These are phyloP conservation scores for Metschnikowia hibisci DNA, from an alignment of 805 yeast genomes.

Conservation along the genomic window DNA sequence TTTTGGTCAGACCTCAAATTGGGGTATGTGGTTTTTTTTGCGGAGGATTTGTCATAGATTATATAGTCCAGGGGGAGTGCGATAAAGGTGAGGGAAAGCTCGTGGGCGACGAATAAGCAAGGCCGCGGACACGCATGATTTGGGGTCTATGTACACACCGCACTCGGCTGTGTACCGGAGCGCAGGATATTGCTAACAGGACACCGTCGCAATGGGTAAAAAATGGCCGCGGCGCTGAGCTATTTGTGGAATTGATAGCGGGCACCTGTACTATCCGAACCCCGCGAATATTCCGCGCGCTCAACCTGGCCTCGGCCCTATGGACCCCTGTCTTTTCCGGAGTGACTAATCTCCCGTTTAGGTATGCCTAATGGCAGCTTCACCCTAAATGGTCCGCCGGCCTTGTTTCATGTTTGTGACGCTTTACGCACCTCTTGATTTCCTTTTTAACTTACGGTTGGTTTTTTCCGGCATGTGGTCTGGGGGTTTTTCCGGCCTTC, in stretches of 20 bases:
- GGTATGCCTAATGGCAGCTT: too few species aligned
- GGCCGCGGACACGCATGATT: constrained; percentile 9
- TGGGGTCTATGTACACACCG: constrained; percentile 1
- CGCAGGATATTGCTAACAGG: not conserved
- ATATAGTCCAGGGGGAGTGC: constrained; percentile 4
- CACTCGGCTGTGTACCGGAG: not conserved
- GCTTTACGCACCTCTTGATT: too few species aligned
- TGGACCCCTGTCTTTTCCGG: constrained; percentile 2
- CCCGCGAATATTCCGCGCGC: constrained; percentile 4
- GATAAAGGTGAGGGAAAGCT: constrained; percentile 3
- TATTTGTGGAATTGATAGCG: constrained; percentile 9
- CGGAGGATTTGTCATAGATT: not conserved
- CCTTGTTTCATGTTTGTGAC: too few species aligned
- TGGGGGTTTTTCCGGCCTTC: too few species aligned
- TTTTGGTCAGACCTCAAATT: constrained; percentile 2
- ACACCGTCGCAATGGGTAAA: constrained; percentile 3
- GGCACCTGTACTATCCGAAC: constrained; percentile 11
- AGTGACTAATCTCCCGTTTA: constrained; percentile 1
- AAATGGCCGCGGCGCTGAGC: constrained; percentile 3
- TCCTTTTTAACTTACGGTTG: too few species aligned
- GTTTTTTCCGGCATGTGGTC: too few species aligned
- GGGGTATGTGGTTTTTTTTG: not conserved
- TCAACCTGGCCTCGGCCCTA: not conserved
- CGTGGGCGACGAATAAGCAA: constrained; percentile 12
- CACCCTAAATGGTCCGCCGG: too few species aligned